Conservation (phyloP, 1,284 basidiomycete genomes). For the Ustilago xerochloae region DNA sequence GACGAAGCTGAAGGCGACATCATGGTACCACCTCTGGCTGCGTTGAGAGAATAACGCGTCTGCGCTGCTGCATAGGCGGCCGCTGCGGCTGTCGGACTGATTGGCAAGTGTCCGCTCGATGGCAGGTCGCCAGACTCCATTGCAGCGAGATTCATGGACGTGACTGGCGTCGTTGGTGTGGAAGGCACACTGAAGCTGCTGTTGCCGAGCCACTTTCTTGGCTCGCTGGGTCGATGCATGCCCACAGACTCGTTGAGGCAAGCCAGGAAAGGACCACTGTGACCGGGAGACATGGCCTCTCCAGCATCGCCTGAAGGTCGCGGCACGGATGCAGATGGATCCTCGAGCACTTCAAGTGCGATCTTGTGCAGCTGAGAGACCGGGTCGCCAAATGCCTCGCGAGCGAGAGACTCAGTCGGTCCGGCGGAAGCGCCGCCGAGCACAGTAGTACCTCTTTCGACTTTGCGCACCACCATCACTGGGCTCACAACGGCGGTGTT, state of each 20-base stretch:
- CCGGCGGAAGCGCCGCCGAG: constrained; percentile 83
- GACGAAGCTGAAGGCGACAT: constrained; percentile 41
- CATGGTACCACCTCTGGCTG: constrained; percentile 18
- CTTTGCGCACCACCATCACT: constrained; percentile 89
- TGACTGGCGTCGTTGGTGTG: constrained; percentile 61
- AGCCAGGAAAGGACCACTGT: constrained; percentile 60
- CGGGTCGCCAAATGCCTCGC: constrained; percentile 90
- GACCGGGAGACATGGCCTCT: constrained; percentile 44
- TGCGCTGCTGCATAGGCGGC: constrained; percentile 61
- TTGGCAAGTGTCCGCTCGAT: constrained; percentile 16
- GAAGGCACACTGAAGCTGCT: constrained; percentile 45
- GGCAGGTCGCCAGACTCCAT: constrained; percentile 23
- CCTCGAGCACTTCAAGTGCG: constrained; percentile 61
- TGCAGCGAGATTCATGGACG: constrained; percentile 51
- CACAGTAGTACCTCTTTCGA: constrained; percentile 88
- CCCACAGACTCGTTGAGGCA: constrained; percentile 62
- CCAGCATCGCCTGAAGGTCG: constrained; percentile 29
- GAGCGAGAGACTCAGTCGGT: constrained; percentile 74
- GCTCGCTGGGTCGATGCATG: constrained; percentile 57
- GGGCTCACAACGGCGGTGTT: constrained; percentile 93
- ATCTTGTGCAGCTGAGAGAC: constrained; percentile 89
- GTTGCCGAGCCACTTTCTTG: constrained; percentile 52
- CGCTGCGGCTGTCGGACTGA: constrained; percentile 40
- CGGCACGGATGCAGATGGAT: constrained; percentile 35
- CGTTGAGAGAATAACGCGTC: constrained; percentile 47